Conservation (phyloP, 2,329 filamentous ascomycete genomes). For the Calonectria naviculata region DNA sequence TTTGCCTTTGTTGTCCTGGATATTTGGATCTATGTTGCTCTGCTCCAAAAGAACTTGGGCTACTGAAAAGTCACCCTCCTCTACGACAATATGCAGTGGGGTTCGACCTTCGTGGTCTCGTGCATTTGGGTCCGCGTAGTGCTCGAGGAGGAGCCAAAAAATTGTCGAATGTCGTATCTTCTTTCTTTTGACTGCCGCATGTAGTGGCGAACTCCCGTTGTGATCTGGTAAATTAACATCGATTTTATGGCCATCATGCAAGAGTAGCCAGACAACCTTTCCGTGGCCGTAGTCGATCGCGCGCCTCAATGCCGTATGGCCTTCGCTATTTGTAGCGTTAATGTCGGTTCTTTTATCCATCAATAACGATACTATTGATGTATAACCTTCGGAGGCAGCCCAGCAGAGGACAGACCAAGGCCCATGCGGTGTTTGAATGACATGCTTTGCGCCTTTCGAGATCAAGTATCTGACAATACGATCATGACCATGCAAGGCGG, state of each 20-base stretch:
- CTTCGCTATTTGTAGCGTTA: background rate
- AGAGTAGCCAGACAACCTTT: background rate
- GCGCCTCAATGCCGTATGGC: background rate
- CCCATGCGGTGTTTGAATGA: background rate
- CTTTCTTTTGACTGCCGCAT: background rate
- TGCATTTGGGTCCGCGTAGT: background rate
- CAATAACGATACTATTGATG: background rate
- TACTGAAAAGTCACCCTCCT: background rate
- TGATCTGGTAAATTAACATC: background rate
- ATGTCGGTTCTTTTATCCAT: background rate
- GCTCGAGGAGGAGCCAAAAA: constrained; percentile 2
- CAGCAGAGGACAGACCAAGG: background rate
- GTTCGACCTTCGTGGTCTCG: background rate
- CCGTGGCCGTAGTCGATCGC: background rate
- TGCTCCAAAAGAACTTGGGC: background rate
- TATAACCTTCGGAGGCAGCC: background rate
- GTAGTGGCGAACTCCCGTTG: background rate
- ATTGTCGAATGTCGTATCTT: background rate
- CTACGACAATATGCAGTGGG: background rate
- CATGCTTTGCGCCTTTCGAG: background rate
- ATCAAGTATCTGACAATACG: background rate
- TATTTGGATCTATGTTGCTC: background rate
- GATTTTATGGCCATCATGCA: background rate
- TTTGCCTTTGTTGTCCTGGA: background rate
- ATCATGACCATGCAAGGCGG: background rate